Conservation (phyloP, 1,139 yeast species). For the Yamadazyma triangularis region DNA sequence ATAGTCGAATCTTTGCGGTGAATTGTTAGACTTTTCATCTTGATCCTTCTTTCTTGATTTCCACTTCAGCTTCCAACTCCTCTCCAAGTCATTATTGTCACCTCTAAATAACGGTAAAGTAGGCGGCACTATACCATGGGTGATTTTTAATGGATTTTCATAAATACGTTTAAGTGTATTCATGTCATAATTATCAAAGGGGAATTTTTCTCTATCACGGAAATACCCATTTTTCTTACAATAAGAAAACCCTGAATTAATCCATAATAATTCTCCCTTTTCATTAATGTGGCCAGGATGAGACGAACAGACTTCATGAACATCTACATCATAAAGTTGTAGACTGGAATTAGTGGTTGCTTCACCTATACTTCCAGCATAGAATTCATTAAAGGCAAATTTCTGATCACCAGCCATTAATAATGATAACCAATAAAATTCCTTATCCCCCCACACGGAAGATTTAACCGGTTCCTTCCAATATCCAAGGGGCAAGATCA, state of each 20-base stretch:
- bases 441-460: slow-evolving; percentile 53
- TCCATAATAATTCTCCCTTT: slow-evolving; percentile 53
- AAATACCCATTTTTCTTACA: slow-evolving; percentile 50
- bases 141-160: slow-evolving; percentile 41
- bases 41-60: slow-evolving; percentile 24
- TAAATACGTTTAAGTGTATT: slow-evolving; percentile 30
- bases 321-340: slow-evolving; percentile 27
- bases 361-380: slow-evolving; percentile 46
- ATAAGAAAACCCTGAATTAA: slow-evolving; percentile 60
- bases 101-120: slow-evolving; percentile 30
- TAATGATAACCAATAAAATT: slow-evolving; percentile 51
- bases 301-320: slow-evolving; percentile 56
- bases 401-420: slow-evolving; percentile 47
- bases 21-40: slow-evolving; percentile 33
- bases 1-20: slow-evolving; percentile 23
- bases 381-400: slow-evolving; percentile 30
- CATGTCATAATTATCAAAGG: slow-evolving; percentile 24
- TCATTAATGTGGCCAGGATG: slow-evolving; percentile 65
- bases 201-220: slow-evolving; percentile 26
- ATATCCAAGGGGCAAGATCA: slow-evolving; percentile 35
- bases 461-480: slow-evolving; percentile 37
- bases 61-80: slow-evolving; percentile 17
- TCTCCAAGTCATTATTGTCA: slow-evolving; percentile 27
- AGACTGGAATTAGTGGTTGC: slow-evolving; percentile 13
- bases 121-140: slow-evolving; percentile 57